These are phyloP conservation scores for Cryphonectria carpinicola DNA, from an alignment of 2,329 filamentous ascomycete genomes.

Conservation along the genomic window DNA sequence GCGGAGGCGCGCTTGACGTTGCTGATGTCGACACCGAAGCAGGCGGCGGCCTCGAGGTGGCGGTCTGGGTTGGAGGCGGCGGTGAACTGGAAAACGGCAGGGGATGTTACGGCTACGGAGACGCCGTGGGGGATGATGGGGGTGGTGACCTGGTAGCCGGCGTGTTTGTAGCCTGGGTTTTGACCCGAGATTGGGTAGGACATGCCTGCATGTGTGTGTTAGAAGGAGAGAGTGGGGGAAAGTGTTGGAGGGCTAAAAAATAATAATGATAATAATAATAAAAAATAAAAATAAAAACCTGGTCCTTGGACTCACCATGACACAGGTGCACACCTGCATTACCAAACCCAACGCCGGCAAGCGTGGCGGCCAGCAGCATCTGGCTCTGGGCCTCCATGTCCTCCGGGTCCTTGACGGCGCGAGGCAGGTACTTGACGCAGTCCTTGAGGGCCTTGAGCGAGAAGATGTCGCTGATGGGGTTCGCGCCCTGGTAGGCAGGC, in stretches of 20 bases:
- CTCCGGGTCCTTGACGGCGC: conserved; percentile 84
- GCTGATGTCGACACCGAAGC: conserved; percentile 86
- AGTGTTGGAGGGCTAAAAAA: too few relatives aligned
- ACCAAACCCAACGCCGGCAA: conserved; percentile 95
- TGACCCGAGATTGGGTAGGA: conserved; percentile 96
- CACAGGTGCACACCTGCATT: conserved; percentile 92
- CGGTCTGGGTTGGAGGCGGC: conserved; percentile 89
- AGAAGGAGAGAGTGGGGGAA: background rate
- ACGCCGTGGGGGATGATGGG: conserved; percentile 96
- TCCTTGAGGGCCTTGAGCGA: conserved; percentile 80
- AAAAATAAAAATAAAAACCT: too few relatives aligned
- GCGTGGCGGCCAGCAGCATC: conserved; percentile 92
- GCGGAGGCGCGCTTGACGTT: conserved; percentile 89
- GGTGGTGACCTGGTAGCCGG: conserved; percentile 76
- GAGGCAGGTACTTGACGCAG: conserved; percentile 90
- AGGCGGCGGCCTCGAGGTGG: conserved; percentile 86
- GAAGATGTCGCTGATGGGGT: conserved; percentile 97
- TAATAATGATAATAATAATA: too few relatives aligned
- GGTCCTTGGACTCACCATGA: conserved; percentile 50
- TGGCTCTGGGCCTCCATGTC: conserved; percentile 91
- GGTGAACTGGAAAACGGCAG: conserved; percentile 93
- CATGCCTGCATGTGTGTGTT: conserved; percentile 64
- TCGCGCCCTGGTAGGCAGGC: conserved; percentile 95
- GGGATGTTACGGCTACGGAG: conserved; percentile 89
- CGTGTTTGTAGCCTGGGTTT: conserved; percentile 87